These are phyloP conservation scores for Pleurotus giganteus DNA, from an alignment of 768 basidiomycete genomes.

Conservation along the genomic window DNA sequence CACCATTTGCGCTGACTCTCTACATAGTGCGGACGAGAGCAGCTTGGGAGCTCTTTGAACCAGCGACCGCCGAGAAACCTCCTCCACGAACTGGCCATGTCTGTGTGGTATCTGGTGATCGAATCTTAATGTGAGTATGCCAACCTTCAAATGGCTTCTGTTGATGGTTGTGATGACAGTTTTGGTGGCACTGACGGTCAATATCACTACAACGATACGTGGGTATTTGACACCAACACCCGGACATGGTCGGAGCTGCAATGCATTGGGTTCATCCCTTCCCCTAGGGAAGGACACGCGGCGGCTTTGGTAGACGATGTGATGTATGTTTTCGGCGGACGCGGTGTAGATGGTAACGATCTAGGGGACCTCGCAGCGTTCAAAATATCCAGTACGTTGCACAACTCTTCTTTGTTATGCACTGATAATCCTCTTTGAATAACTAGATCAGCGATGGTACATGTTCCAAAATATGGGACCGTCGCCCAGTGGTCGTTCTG, in stretches of 20 bases:
- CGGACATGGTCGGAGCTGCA: slow-evolving; percentile 87
- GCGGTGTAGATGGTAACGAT: slow-evolving; percentile 97
- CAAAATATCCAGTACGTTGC: slow-evolving; percentile 87
- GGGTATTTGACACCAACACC: slow-evolving; percentile 85
- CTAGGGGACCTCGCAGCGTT: slow-evolving; percentile 93
- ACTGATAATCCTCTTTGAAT: slow-evolving; percentile 10
- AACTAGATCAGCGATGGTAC: slow-evolving; percentile 93
- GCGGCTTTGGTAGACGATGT: slow-evolving; percentile 97
- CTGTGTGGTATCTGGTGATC: slow-evolving; percentile 78
- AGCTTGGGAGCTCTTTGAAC: slow-evolving; percentile 79
- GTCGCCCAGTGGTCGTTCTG: slow-evolving; percentile 86
- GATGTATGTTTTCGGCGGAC: slow-evolving; percentile 95
- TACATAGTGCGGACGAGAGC: slow-evolving; percentile 75
- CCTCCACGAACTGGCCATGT: slow-evolving; percentile 92
- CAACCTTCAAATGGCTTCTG: slow-evolving; percentile 12
- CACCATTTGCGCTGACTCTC: slow-evolving; percentile 2
- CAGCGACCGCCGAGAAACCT: slow-evolving; percentile 55
- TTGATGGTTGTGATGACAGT: slow-evolving; percentile 35
- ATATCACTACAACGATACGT: slow-evolving; percentile 99
- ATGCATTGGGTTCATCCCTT: slow-evolving; percentile 96
- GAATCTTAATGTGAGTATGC: slow-evolving; percentile 74
- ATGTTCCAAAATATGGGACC: slow-evolving; percentile 99
- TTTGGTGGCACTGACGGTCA: slow-evolving; percentile 99
- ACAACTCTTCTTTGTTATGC: slow-evolving; percentile 5
- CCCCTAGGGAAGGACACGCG: slow-evolving; percentile 93